Base-by-base conservation (phyloP, 371 early-diverging fungal genomes). In the Dichotomocladium elegans region DNA sequence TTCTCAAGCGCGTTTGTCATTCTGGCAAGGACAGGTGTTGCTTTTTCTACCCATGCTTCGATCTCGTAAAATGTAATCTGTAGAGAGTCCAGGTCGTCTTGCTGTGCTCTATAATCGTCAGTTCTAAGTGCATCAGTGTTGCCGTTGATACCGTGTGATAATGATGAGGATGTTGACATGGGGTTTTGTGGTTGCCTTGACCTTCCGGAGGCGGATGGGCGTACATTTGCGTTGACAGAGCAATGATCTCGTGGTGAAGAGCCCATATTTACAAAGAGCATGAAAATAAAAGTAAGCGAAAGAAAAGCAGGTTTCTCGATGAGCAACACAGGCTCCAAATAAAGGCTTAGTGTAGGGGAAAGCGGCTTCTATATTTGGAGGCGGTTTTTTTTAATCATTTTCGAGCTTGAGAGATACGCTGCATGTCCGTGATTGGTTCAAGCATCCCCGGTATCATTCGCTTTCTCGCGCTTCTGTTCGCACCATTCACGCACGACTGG, bases 51-150 rank as follows among this genome's bases (percentile, higher is more conserved):
- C 77, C 78, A 77, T 12, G 72, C 60, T 29, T 77, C 73, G 34
- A 77, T 77, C 46, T 77, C 77, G 37, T 72, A 72, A 59, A 77
- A 77, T 1, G 78, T 77, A 41, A 77, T 72, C 57, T 77, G 78
- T 27, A 77, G 51, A 3, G 74, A 64, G 30, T 77, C 74, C 17
- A 74, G 55, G 26, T 76, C 69, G 55, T 77, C 70, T 28, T 77
- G 68, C 24, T 66, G 61, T 26, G 65, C 49, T 14, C 57, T 68
- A 46, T 60, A 56, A n/a, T 37, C 21, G 1, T 37, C 37, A 31
- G 49, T 64, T 46, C 64, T 73, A 7, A 47, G 33, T 49, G 40
- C 10, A 17, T 37, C 9, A 21, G 14, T 37, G 37, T 37, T 2
- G 37, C 37, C 37, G n/a, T 37, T 37, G 37, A 21, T 40, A 15